These are phyloP conservation scores for Periglandula ipomoeae DNA, from an alignment of 2,329 filamentous ascomycete species.

Conservation along the genomic window DNA sequence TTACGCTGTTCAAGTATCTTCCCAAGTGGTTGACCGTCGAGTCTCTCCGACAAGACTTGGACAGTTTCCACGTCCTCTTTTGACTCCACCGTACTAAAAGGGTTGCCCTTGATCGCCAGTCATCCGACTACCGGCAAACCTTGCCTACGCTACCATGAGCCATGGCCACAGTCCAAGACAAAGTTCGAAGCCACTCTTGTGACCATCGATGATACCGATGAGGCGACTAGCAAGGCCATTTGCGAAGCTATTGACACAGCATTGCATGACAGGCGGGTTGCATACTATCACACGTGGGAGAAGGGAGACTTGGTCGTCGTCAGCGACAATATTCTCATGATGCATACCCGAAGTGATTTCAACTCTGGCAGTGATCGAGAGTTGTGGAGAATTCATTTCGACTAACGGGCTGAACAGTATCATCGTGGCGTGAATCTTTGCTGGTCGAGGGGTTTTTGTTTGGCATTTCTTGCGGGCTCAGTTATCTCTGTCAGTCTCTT, in stretches of 20 bases:
- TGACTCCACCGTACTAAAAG: constrained; percentile 30
- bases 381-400: constrained; percentile 42
- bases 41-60: constrained; percentile 35
- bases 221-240: constrained; percentile 23
- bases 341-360: constrained; percentile 42
- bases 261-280: constrained; percentile 40
- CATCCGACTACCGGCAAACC: constrained; percentile 36
- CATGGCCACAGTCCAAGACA: constrained; percentile 43
- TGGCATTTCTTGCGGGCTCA: too few species aligned
- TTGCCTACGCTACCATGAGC: constrained; percentile 46
- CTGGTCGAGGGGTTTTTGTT: too few species aligned
- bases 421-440: too few species aligned
- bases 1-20: constrained; percentile 41
- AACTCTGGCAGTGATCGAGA: constrained; percentile 33
- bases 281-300: constrained; percentile 42
- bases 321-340: constrained; percentile 39
- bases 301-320: constrained; percentile 45
- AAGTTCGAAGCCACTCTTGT: constrained; percentile 37
- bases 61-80: constrained; percentile 39
- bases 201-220: constrained; percentile 27
- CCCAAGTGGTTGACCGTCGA: constrained; percentile 26
- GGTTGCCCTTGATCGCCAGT: constrained; percentile 32
- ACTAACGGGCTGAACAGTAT: too few species aligned
- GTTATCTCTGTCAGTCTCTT: too few species aligned
- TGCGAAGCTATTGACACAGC: constrained; percentile 31